Conservation (phyloP, 2,329 filamentous ascomycete species). For the Fonsecaea pugnacius region DNA sequence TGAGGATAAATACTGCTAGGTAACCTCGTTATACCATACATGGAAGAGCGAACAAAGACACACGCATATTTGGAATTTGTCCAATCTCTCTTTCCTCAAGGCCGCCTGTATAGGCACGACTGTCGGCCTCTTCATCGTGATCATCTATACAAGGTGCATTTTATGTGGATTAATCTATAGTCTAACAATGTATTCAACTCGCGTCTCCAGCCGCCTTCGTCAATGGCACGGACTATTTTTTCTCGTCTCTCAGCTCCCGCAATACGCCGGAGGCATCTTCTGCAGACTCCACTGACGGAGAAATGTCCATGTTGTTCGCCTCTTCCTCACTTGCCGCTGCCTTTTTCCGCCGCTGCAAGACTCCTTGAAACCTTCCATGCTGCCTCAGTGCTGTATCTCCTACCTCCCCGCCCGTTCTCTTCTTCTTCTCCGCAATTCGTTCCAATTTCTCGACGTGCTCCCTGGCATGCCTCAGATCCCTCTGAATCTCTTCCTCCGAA, state of each 20-base stretch:
- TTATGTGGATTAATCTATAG: not conserved
- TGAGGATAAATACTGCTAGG: too few species aligned
- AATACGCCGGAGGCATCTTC: not conserved
- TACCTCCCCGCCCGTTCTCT: not conserved
- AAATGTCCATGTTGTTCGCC: not conserved
- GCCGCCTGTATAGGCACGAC: too few species aligned
- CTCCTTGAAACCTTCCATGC: not conserved
- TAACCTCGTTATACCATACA: too few species aligned
- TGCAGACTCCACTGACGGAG: not conserved
- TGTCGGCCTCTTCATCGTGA: too few species aligned
- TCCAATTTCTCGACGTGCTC: slow-evolving; percentile 38
- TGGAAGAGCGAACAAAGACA: too few species aligned
- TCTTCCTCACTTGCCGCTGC: not conserved
- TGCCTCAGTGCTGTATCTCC: not conserved
- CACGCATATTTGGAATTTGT: too few species aligned
- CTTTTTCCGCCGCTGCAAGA: not conserved
- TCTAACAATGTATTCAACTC: not conserved
- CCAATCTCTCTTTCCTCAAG: too few species aligned
- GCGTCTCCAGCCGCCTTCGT: not conserved
- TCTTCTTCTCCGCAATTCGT: slow-evolving; percentile 10
- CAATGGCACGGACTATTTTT: not conserved
- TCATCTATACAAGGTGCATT: too few species aligned
- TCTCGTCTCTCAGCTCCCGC: not conserved
- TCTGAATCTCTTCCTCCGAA: slow-evolving; percentile 39
- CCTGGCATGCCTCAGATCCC: slow-evolving; percentile 38